Evolutionary conservation across 1,284 basidiomycete species (phyloP).

Genomic region (Trametes polyzona): DNA sequence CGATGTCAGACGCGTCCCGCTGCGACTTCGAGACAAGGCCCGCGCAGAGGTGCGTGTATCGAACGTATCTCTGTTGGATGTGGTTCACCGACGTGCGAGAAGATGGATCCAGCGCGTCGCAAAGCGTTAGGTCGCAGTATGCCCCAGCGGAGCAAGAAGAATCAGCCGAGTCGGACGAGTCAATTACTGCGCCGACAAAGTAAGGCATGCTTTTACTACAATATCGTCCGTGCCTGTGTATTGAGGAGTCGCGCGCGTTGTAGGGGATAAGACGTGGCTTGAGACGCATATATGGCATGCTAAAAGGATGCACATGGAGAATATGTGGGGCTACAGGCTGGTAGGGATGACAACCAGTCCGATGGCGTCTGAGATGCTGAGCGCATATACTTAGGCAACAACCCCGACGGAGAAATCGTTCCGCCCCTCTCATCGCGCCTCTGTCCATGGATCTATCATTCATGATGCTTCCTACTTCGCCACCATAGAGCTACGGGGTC

Average conservation of each 20-base stretch:
- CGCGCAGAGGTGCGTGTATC: slow-evolving; percentile 66
- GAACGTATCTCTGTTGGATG: not conserved
- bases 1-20: slow-evolving; percentile 87
- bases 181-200: slow-evolving; percentile 69
- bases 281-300: slow-evolving; percentile 95
- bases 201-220: slow-evolving; percentile 37
- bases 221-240: slow-evolving; percentile 14
- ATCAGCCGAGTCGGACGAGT: slow-evolving; percentile 52
- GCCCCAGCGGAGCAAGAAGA: slow-evolving; percentile 62
- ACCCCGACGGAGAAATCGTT: slow-evolving; percentile 90
- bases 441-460: slow-evolving; percentile 79
- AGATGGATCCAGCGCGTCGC: slow-evolving; percentile 81
- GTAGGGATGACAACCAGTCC: slow-evolving; percentile 41
- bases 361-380: not conserved
- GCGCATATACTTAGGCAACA: slow-evolving; percentile 55
- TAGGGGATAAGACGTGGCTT: slow-evolving; percentile 86
- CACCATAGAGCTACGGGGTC: slow-evolving; percentile 74
- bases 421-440: slow-evolving; percentile 86
- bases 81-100: not conserved
- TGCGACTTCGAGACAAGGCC: slow-evolving; percentile 78
- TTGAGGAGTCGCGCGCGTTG: no score
- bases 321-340: slow-evolving; percentile 87
- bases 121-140: slow-evolving; percentile 54
- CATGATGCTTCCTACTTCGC: slow-evolving; percentile 88
- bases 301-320: slow-evolving; percentile 91